Evolutionary conservation across 176 grass and related monocot species (phyloP), one percentile per base, ranked within the genome.

Genomic region (Pharus latifolius): DNA sequence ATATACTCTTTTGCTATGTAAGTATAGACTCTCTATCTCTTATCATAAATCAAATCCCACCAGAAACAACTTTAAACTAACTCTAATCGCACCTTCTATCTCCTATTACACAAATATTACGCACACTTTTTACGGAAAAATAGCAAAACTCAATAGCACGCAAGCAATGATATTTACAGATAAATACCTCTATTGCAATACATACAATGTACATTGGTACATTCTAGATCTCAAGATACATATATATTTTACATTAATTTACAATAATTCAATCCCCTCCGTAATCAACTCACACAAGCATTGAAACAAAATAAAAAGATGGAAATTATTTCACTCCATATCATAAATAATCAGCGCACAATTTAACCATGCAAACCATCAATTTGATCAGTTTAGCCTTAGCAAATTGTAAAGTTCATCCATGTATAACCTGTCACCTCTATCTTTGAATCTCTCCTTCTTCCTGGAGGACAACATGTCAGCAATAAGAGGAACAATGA

Each of bases 371-470:
- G 51, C 5, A 41, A 15, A 26, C 2, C 43, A 74, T 1, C n/a
- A n/a, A n/a, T n/a, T n/a, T 40, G 34, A 58, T 68, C 54, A 75
- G 12, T 38, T 56, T 7, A 80, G 44, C 62, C 80, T 77, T 29
- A 92, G 67, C 89, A 88, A 78, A 60, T 56, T 88, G 85, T 92
- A 85, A 53, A 92, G 60, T 28, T 86, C 84, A 44, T 85, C 80
- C 83, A 85, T 60, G 54, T 88, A 92, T 24, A 78, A 14, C 29
- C 84, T 74, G 53, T 88, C 71, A 38, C 35, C 8, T 60, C 58
- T 88, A 32, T 85, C 72, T 22, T 84, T 79, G 7, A 8, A n/a
- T n/a, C n/a, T 66, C 70, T 14, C 81, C 73, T 49, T 87, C 73
- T 74, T 85, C 74, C 52, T 90, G 1, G 80, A 77, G 65, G 92